Conservation (phyloP, 2,329 filamentous ascomycete species). For the Emmonsiellopsis sp. region DNA sequence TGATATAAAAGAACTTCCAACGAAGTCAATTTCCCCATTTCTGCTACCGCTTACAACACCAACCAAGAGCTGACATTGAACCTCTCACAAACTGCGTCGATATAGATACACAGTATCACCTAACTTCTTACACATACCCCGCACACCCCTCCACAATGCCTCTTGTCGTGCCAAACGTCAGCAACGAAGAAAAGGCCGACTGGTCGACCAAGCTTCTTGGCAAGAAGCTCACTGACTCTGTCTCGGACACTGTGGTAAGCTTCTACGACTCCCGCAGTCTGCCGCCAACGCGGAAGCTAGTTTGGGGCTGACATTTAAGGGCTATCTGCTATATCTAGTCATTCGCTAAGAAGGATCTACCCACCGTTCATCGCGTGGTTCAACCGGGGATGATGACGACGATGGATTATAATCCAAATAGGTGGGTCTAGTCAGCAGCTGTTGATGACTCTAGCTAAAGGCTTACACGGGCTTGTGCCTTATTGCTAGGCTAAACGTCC, state of each 20-base stretch:
- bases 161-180: slow-evolving; percentile 39
- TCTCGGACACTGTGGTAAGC: slow-evolving; percentile 22
- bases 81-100: no score
- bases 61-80: no score
- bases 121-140: not conserved
- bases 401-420: slow-evolving; percentile 34
- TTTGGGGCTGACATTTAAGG: no score
- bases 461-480: not conserved
- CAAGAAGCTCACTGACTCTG: slow-evolving; percentile 34
- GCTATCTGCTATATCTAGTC: slow-evolving; percentile 17
- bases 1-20: no score
- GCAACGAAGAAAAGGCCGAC: slow-evolving; percentile 26
- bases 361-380: slow-evolving; percentile 35
- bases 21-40: no score
- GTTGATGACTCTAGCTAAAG: not conserved
- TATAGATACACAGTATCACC: no score
- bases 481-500: slow-evolving; percentile 32
- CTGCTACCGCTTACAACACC: no score
- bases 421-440: slow-evolving; percentile 19
- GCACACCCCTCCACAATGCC: slow-evolving; percentile 29
- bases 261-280: not conserved
- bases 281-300: no score
- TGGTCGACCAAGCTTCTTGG: slow-evolving; percentile 39
- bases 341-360: slow-evolving; percentile 40
- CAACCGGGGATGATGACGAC: slow-evolving; percentile 30